phyloP scores from a whole-genome alignment of 768 basidiomycete genomes.

The Tremella mesenterica region DNA sequence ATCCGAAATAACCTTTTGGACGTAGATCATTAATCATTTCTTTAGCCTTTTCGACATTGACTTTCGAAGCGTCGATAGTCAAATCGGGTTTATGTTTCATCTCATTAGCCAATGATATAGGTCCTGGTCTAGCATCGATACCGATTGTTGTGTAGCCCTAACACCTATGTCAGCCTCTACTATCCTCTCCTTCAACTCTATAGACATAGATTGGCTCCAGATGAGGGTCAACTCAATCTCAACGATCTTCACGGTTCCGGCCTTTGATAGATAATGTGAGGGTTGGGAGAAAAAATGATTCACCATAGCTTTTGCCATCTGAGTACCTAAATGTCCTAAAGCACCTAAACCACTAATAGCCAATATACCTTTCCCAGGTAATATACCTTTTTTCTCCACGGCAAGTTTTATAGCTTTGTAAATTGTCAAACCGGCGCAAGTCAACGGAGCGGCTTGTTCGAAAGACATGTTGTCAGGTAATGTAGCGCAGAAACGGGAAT shows the following conservation, averaged over 20 bases:
- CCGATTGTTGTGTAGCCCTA: slow-evolving; percentile 21
- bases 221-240: too few species aligned
- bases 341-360: slow-evolving; percentile 23
- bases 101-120: slow-evolving; percentile 5
- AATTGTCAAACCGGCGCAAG: slow-evolving; percentile 21
- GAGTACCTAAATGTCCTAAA: slow-evolving; percentile 17
- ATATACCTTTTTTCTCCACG: slow-evolving; percentile 8
- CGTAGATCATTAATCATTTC: slow-evolving; percentile 12
- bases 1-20: slow-evolving; percentile 13
- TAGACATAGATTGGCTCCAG: too few species aligned
- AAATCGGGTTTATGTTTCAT: slow-evolving; percentile 10
- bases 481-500: not conserved
- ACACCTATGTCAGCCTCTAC: too few species aligned
- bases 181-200: too few species aligned
- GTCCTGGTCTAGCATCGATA: slow-evolving; percentile 17
- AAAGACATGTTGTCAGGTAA: slow-evolving; percentile 1
- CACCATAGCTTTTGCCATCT: slow-evolving; percentile 20
- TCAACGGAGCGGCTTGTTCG: slow-evolving; percentile 21
- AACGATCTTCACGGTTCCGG: too few species aligned
- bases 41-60: slow-evolving; percentile 3
- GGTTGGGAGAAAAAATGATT: not conserved
- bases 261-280: not conserved
- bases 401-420: slow-evolving; percentile 14
- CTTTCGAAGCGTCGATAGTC: slow-evolving; percentile 11
- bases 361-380: slow-evolving; percentile 4